Conservation (phyloP, 202 grass and related monocot genomes). For the Dendrocalamus latiflorus region DNA sequence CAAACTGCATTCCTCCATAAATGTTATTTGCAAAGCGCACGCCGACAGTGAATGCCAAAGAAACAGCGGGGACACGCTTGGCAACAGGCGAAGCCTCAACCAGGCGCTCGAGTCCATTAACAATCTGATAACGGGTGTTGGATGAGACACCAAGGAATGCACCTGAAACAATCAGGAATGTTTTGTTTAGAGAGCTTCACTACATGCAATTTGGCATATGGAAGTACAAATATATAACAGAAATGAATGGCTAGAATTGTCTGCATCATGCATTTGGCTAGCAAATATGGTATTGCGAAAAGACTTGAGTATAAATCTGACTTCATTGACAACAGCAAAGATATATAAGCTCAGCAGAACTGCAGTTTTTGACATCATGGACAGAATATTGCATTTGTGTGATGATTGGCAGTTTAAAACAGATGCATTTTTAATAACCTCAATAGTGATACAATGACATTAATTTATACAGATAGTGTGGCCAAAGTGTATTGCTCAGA, state of each 20-base stretch:
- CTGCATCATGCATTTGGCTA: neutral
- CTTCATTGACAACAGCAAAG: neutral
- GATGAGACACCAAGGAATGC: constrained; percentile 88
- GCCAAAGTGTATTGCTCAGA: no score
- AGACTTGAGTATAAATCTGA: neutral
- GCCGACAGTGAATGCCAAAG: no score
- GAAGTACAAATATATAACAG: neutral
- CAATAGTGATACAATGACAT: neutral
- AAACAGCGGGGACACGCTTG: neutral
- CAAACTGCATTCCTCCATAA: constrained; percentile 97
- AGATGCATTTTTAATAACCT: neutral
- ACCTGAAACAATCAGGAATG: constrained; percentile 49
- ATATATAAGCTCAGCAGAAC: neutral
- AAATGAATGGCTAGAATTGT: neutral
- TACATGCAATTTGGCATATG: constrained; percentile 5
- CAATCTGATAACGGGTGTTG: constrained; percentile 93
- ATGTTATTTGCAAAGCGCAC: constrained; percentile 81
- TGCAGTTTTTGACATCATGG: neutral
- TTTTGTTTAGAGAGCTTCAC: constrained; percentile 23
- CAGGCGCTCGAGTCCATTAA: constrained; percentile 77
- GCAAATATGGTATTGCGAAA: neutral
- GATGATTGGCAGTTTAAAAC: neutral
- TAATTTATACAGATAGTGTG: neutral
- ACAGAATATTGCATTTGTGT: neutral
- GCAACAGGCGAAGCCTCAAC: constrained; percentile 82